These are phyloP conservation scores for Pulveroboletus sp. DNA, from an alignment of 768 basidiomycete species.

Conservation along the genomic window DNA sequence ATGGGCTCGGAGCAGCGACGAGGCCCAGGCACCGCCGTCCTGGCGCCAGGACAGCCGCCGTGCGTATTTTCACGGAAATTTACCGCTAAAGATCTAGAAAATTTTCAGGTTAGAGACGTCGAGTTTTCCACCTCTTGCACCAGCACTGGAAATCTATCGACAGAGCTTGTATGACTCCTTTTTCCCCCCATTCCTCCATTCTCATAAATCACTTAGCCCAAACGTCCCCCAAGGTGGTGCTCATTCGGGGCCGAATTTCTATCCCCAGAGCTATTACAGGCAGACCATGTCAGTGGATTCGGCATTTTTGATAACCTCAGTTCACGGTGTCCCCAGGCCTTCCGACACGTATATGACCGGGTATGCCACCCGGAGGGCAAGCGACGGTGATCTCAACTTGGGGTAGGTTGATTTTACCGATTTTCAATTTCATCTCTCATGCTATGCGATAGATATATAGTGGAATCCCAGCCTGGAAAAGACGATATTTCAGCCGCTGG, in stretches of 20 bases:
- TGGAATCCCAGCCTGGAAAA: neutral
- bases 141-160: constrained; percentile 3
- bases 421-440: constrained; percentile 10
- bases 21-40: neutral
- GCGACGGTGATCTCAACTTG: constrained; percentile 1
- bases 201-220: constrained; percentile 11
- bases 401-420: constrained; percentile 13
- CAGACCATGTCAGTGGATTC: constrained; percentile 13
- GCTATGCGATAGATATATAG: constrained; percentile 11
- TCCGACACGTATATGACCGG: constrained; percentile 2
- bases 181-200: neutral
- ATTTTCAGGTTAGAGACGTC: constrained; percentile 6
- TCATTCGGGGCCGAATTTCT: neutral
- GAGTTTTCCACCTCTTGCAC: neutral
- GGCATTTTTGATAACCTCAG: neutral
- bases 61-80: constrained; percentile 7
- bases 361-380: neutral
- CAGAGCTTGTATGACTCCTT: constrained; percentile 14
- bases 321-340: constrained; percentile 6
- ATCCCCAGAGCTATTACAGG: constrained; percentile 6
- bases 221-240: neutral
- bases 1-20: constrained; percentile 6
- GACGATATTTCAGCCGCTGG: neutral
- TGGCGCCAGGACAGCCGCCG: constrained; percentile 3
- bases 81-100: neutral